These are phyloP conservation scores for Trichomonascaceae sp. DNA, from an alignment of 1,139 yeast genomes.

Conservation along the genomic window DNA sequence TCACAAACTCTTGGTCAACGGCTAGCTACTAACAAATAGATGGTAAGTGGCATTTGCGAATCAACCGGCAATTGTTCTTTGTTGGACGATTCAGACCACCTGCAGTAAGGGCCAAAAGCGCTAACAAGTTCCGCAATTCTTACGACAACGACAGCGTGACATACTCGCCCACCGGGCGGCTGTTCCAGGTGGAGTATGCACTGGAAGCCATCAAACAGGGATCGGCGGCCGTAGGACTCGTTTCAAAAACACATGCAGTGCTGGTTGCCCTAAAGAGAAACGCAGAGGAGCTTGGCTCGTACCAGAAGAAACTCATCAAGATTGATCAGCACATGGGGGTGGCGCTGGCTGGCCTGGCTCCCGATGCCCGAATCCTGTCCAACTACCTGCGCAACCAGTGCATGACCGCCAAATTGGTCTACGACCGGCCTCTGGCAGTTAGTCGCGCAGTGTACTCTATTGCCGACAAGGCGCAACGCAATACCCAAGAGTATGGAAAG, in stretches of 20 bases:
- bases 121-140: conserved; percentile 73
- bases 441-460: conserved; percentile 73
- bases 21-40: too few relatives aligned
- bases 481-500: conserved; percentile 91
- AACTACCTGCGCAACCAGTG: conserved; percentile 87
- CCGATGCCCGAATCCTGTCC: conserved; percentile 89
- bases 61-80: too few relatives aligned
- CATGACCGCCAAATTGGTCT: conserved; percentile 74
- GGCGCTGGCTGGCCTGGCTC: conserved; percentile 94
- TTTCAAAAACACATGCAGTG: conserved; percentile 76
- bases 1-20: too few relatives aligned
- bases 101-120: too few relatives aligned
- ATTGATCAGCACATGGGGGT: conserved; percentile 90
- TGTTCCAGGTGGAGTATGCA: conserved; percentile 92
- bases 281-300: conserved; percentile 51
- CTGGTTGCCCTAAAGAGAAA: conserved; percentile 67
- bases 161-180: conserved; percentile 92
- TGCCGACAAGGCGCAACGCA: conserved; percentile 94
- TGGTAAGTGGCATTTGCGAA: too few relatives aligned
- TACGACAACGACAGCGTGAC: conserved; percentile 98
- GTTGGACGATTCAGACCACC: too few relatives aligned
- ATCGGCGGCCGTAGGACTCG: conserved; percentile 89
- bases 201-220: conserved; percentile 97
- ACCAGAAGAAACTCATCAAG: conserved; percentile 84
- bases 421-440: conserved; percentile 76